These are phyloP conservation scores for Pythium scleroteichum DNA, from an alignment of 352 stramenopile genomes.

Conservation along the genomic window DNA sequence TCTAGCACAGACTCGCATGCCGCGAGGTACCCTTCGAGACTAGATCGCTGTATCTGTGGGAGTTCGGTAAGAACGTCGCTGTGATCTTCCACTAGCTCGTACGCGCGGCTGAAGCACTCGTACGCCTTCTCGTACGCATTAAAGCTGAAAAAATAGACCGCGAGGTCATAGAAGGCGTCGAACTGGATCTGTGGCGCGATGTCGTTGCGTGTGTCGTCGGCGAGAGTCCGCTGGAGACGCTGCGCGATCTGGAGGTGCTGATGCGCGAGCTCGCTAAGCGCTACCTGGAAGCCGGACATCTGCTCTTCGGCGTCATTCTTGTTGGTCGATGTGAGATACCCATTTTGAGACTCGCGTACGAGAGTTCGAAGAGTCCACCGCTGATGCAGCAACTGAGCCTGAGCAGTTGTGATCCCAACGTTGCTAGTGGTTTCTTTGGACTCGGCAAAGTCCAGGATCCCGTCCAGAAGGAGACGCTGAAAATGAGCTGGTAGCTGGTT, in stretches of 20 bases:
- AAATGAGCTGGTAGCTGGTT: constrained; percentile 67
- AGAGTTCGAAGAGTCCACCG: constrained; percentile 78
- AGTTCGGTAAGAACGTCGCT: constrained; percentile 5
- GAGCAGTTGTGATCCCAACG: constrained; percentile 34
- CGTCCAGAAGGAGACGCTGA: constrained; percentile 79
- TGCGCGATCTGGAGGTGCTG: constrained; percentile 65
- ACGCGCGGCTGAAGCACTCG: constrained; percentile 67
- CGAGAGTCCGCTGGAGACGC: constrained; percentile 51
- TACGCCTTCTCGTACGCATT: constrained; percentile 74
- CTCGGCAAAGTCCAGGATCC: constrained; percentile 76
- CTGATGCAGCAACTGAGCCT: constrained; percentile 66
- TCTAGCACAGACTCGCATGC: constrained; percentile 71
- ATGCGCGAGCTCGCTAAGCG: constrained; percentile 61
- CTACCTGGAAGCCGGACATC: constrained; percentile 59
- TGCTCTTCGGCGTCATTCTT: constrained; percentile 70
- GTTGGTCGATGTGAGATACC: constrained; percentile 67
- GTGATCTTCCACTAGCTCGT: constrained; percentile 46
- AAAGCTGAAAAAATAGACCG: constrained; percentile 79
- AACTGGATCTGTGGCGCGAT: constrained; percentile 47
- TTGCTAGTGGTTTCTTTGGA: constrained; percentile 7
- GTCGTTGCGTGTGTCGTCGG: constrained; percentile 40
- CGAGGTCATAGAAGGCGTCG: constrained; percentile 69
- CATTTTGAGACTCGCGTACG: constrained; percentile 67
- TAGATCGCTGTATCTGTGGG: constrained; percentile 17
- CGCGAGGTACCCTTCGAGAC: constrained; percentile 69